Percentiles rank a stretch among this genome's conserved stretches.
Conservation (phyloP, 2,329 filamentous ascomycete genomes). For the Fusarium sp. region DNA sequence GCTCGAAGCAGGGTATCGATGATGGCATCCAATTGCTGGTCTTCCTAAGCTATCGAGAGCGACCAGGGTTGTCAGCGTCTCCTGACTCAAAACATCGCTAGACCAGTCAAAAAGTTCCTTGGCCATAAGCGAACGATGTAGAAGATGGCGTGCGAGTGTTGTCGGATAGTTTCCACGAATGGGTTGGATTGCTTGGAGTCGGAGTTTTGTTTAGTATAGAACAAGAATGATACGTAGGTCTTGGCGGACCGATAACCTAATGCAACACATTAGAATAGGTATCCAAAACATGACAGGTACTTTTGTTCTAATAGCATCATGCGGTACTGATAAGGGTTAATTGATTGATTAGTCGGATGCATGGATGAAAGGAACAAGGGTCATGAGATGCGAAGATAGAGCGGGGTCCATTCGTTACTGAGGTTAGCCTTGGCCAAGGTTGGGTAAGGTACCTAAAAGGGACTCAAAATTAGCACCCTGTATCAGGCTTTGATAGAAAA, state of each 20-base stretch:
- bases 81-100: constrained; percentile 8
- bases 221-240: not conserved
- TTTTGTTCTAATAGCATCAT: constrained; percentile 25
- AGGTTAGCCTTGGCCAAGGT: not conserved
- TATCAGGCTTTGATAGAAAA: not conserved
- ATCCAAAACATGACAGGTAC: constrained; percentile 22
- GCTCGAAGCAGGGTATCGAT: constrained; percentile 6
- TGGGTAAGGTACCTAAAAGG: not conserved
- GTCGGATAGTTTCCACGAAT: constrained; percentile 23
- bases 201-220: constrained; percentile 1
- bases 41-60: not conserved
- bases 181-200: not conserved
- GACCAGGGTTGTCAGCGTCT: constrained; percentile 12
- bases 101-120: constrained; percentile 13
- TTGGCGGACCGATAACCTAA: constrained; percentile 29
- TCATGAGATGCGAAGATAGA: constrained; percentile 10
- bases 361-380: constrained; percentile 14
- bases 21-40: constrained; percentile 19
- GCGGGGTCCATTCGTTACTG: constrained; percentile 3
- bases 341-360: constrained; percentile 14
- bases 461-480: not conserved
- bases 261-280: constrained; percentile 7
- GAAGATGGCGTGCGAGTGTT: constrained; percentile 15
- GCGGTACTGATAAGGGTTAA: constrained; percentile 29
- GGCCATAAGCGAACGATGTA: not conserved